Conservation (phyloP, 306 rosid genomes). For the Ceratonia siliqua region DNA sequence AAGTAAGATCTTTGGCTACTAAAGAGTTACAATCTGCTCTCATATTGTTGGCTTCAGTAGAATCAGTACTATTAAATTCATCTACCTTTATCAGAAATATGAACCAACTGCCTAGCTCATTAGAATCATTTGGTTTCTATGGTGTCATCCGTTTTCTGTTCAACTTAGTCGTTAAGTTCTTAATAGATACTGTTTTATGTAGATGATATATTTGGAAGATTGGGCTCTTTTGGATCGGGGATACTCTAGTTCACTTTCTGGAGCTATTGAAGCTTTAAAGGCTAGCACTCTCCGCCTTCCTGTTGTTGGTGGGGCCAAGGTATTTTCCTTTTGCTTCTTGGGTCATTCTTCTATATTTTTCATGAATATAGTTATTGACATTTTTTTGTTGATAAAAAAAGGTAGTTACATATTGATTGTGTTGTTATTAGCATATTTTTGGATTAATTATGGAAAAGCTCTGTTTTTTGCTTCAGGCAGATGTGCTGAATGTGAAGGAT, state of each 20-base stretch:
- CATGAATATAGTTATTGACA: neutral
- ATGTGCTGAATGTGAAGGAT: constrained; percentile 72
- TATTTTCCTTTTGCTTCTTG: constrained; percentile 34
- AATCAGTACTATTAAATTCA: neutral
- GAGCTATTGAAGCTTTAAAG: constrained; percentile 80
- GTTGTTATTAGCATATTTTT: constrained; percentile 3
- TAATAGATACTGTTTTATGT: constrained; percentile 35
- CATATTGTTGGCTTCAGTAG: constrained; percentile 19
- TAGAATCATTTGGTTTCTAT: constrained; percentile 1
- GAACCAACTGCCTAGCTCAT: neutral
- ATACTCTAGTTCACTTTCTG: constrained; percentile 77
- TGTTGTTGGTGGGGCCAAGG: constrained; percentile 88
- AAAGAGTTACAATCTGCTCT: too few species aligned
- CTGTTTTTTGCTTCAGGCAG: constrained; percentile 57
- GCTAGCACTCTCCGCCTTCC: constrained; percentile 99
- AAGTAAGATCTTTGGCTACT: too few species aligned
- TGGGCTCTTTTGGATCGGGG: constrained; percentile 76
- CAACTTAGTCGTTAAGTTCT: constrained; percentile 7
- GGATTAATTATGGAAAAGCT: constrained; percentile 17
- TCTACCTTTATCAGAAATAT: neutral
- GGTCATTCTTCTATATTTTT: neutral
- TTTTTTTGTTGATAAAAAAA: too few species aligned
- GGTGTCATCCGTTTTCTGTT: constrained; percentile 15
- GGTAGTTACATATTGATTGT: neutral
- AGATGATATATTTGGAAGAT: constrained; percentile 79